Evolutionary conservation across 176 grass and related monocot genomes (phyloP).

Genomic region (Neostapfia colusana): DNA sequence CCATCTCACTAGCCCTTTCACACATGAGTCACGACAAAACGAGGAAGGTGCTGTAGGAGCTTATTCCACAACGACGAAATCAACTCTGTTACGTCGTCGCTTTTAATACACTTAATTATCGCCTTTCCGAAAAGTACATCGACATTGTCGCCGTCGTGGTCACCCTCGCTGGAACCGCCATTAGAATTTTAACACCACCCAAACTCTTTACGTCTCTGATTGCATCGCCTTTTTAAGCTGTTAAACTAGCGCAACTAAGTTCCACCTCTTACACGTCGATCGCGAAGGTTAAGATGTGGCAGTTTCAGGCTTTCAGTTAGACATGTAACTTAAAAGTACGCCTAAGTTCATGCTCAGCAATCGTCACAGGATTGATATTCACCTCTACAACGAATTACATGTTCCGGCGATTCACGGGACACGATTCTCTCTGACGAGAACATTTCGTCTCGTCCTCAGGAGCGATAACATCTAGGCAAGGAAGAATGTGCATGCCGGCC

Average conservation of each 20-base stretch:
- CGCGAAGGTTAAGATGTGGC: constrained; percentile 19
- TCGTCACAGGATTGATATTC: background rate
- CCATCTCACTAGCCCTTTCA: too few relatives aligned
- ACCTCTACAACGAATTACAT: background rate
- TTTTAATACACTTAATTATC: too few relatives aligned
- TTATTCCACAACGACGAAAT: too few relatives aligned
- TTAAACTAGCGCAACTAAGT: background rate
- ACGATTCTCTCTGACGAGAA: background rate
- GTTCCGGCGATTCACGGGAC: too few relatives aligned
- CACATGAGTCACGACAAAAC: too few relatives aligned
- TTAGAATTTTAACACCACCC: too few relatives aligned
- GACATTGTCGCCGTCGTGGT: too few relatives aligned
- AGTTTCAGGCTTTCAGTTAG: background rate
- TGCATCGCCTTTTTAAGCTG: constrained; percentile 3
- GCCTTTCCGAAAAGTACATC: too few relatives aligned
- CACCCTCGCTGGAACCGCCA: too few relatives aligned
- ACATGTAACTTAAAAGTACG: background rate
- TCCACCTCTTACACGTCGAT: background rate
- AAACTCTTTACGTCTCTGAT: background rate
- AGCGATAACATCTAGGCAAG: background rate
- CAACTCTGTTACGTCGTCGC: too few relatives aligned
- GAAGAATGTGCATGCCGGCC: constrained; percentile 23
- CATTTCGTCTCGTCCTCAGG: background rate
- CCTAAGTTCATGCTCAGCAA: background rate
- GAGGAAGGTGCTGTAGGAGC: too few relatives aligned